phyloP scores from a whole-genome alignment of 2,329 filamentous ascomycete species.

The Aspergillus sp. region DNA sequence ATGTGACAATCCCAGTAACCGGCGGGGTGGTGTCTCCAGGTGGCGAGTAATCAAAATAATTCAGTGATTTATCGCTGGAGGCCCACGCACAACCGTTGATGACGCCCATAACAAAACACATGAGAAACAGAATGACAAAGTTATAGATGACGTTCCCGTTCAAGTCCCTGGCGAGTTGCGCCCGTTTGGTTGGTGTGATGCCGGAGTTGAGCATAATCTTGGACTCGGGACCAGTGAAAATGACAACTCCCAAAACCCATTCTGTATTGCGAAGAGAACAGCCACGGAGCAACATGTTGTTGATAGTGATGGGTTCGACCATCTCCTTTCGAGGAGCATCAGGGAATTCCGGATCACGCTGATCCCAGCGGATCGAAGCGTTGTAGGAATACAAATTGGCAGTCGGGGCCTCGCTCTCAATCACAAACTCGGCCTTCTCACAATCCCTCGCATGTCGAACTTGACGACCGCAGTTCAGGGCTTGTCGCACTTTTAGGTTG shows the following conservation, averaged over 20 bases:
- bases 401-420: slow-evolving; percentile 89
- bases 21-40: slow-evolving; percentile 65
- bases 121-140: slow-evolving; percentile 81
- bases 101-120: slow-evolving; percentile 84
- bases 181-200: slow-evolving; percentile 89
- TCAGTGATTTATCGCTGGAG: slow-evolving; percentile 69
- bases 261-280: slow-evolving; percentile 94
- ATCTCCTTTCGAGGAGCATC: slow-evolving; percentile 69
- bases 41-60: slow-evolving; percentile 79
- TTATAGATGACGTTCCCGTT: slow-evolving; percentile 99
- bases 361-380: slow-evolving; percentile 83
- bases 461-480: slow-evolving; percentile 77
- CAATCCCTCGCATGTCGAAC: slow-evolving; percentile 90
- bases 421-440: slow-evolving; percentile 79
- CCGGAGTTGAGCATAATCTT: slow-evolving; percentile 99
- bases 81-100: slow-evolving; percentile 82
- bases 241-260: slow-evolving; percentile 87
- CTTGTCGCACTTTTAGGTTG: slow-evolving; percentile 91
- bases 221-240: slow-evolving; percentile 93
- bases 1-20: slow-evolving; percentile 90
- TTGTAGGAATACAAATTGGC: slow-evolving; percentile 95
- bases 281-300: slow-evolving; percentile 90
- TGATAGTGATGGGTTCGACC: slow-evolving; percentile 90
- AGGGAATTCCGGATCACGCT: slow-evolving; percentile 64
- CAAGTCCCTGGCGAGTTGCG: slow-evolving; percentile 85